phyloP scores from a whole-genome alignment of 352 stramenopile species.

The Globisporangium acanthophoron region DNA sequence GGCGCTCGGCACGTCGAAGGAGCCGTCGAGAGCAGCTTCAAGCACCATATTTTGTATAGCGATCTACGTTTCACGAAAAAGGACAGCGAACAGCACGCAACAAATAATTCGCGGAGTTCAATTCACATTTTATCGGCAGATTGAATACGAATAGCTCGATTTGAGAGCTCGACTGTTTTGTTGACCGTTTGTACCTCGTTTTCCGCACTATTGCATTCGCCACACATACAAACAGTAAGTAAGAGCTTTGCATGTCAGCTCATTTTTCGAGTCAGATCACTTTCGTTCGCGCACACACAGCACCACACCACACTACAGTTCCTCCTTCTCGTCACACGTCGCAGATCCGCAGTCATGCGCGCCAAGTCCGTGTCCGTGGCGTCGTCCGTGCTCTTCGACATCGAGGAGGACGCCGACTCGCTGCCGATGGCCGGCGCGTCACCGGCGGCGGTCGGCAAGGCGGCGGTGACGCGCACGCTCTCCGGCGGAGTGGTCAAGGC shows the following conservation, averaged over 20 bases:
- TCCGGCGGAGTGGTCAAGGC: not conserved
- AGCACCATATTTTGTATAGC: conserved; percentile 8
- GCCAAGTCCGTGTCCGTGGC: conserved; percentile 13
- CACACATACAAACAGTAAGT: not conserved
- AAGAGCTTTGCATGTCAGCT: too few species aligned
- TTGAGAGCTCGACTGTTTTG: too few species aligned
- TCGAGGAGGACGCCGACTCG: conserved; percentile 31
- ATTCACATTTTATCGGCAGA: too few species aligned
- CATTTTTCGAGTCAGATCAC: not conserved
- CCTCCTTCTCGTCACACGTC: not conserved
- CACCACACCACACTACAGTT: not conserved
- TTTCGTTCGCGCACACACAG: not conserved
- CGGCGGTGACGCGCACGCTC: conserved; percentile 11
- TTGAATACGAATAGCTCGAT: too few species aligned
- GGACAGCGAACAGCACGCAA: too few species aligned
- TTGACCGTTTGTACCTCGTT: too few species aligned
- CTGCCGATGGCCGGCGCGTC: conserved; percentile 9
- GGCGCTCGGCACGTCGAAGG: conserved; percentile 27
- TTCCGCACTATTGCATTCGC: too few species aligned
- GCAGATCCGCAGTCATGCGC: conserved; percentile 7
- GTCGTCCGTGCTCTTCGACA: conserved; percentile 37
- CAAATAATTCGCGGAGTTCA: too few species aligned
- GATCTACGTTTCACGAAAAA: too few species aligned
- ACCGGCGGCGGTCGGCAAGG: conserved; percentile 11
- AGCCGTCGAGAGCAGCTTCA: conserved; percentile 24